phyloP scores from a whole-genome alignment of 345 rosid species.

The Trapa incisa region DNA sequence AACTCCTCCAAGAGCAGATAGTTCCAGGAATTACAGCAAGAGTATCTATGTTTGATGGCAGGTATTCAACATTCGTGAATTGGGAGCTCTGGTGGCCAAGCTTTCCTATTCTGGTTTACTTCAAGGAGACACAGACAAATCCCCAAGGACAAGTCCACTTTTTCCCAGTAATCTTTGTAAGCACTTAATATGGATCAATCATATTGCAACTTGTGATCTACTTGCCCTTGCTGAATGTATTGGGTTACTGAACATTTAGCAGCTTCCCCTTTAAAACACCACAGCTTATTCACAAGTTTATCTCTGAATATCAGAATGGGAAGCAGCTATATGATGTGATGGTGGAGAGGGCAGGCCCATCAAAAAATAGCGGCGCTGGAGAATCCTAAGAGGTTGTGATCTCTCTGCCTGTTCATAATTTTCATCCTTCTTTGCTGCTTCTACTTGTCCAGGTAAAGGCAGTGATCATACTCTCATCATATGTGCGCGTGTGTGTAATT shows the following conservation, averaged over 20 bases:
- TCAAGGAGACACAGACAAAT: conserved; percentile 63
- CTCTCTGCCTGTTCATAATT: neutral
- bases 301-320: conserved; percentile 29
- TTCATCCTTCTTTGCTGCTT: neutral
- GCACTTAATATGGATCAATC: conserved; percentile 8
- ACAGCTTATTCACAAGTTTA: neutral
- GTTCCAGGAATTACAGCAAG: conserved; percentile 2
- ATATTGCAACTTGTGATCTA: neutral
- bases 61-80: conserved; percentile 61
- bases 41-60: conserved; percentile 9
- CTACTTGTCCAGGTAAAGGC: neutral
- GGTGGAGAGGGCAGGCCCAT: conserved; percentile 69
- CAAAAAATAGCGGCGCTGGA: conserved; percentile 52
- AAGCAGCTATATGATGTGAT: conserved; percentile 59
- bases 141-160: conserved; percentile 81
- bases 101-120: conserved; percentile 62
- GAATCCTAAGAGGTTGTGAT: neutral
- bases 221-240: neutral
- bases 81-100: conserved; percentile 88
- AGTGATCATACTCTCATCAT: neutral
- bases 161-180: conserved; percentile 70
- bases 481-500: neutral
- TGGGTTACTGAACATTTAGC: neutral
- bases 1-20: neutral
- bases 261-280: neutral